These are phyloP conservation scores for Tylopilus balloui DNA, from an alignment of 768 basidiomycete genomes.

Conservation along the genomic window DNA sequence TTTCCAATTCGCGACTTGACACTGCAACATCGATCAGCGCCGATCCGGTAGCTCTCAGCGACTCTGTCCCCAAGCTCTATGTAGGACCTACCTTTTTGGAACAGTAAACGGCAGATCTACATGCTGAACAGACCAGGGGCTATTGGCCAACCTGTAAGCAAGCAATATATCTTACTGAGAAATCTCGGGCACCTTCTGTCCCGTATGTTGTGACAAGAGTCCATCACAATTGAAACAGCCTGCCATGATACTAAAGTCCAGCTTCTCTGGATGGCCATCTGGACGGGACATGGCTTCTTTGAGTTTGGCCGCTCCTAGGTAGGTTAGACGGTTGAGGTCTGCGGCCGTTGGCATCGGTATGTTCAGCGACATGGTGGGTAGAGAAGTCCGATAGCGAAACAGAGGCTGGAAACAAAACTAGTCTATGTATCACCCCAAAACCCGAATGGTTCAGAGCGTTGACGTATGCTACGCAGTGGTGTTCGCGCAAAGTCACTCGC, in stretches of 20 bases:
- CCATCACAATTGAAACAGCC: conserved; percentile 22
- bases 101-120: conserved; percentile 30
- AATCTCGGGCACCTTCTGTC: conserved; percentile 18
- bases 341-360: conserved; percentile 21
- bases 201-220: conserved; percentile 5
- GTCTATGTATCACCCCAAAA: not conserved
- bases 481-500: not conserved
- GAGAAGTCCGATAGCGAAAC: not conserved
- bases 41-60: not conserved
- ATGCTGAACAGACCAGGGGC: conserved; percentile 28
- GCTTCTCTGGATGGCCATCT: conserved; percentile 25
- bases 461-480: not conserved
- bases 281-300: conserved; percentile 26
- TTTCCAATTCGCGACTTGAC: conserved; percentile 37
- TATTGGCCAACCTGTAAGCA: conserved; percentile 8
- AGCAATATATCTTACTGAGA: not conserved
- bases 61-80: not conserved
- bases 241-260: conserved; percentile 25
- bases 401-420: not conserved
- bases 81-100: conserved; percentile 21
- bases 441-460: not conserved
- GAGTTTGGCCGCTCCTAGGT: conserved; percentile 27
- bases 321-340: conserved; percentile 28
- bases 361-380: conserved; percentile 16
- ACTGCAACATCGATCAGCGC: conserved; percentile 22